Evolutionary conservation across 2,329 filamentous ascomycete species (phyloP), one percentile per base, ranked within the genome.

Genomic region (Pseudogymnoascus sp.): DNA sequence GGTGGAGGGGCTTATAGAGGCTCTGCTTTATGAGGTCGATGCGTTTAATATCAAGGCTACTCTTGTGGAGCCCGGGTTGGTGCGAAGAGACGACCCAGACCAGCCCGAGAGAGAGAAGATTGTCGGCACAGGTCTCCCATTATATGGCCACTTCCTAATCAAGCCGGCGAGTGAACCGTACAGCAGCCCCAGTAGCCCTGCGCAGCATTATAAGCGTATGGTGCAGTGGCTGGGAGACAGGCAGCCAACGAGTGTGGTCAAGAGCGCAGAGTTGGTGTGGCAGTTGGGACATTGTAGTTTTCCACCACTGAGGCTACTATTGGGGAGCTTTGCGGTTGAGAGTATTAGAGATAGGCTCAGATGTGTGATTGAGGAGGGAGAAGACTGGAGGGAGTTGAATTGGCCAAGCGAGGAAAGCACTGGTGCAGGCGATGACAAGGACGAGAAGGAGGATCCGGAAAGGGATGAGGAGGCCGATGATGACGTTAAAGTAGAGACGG

Each of bases 21-120:
- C 91, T 14, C 93, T 99, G 90, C 82, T 97, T 14, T 97, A 97
- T 76, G 95, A 99, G 74, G 88, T 96, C 38, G 93, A 97, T 64
- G 79, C 81, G 0, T 97, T 96, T 77, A 93, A 95, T 73, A 89
- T 97, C 75, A 96, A 96, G 75, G 91, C 91, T 0, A 97, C 93
- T 1, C 82, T 99, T 5, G 93, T 97, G 0, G 91, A 97, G 71
- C 93, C 93, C 1, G 93, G 93, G 0, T 84, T 97, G 67, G 89
- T 97, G 67, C 83, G 93, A 5, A 84, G 93, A 5, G 93, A 97
- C 74, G 93, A 97, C 71, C 85, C 86, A 12, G 84, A 87, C 62
- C 69, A 70, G 61, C 85, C 85, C 12, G 59, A 38, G 21, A 18
- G 59, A 31, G 59, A 60, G 38, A 60, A 60, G 34, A 60, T 60